Percentiles rank a stretch among this genome's conserved stretches.
These are phyloP conservation scores for Naganishia antarctica DNA, from an alignment of 768 basidiomycete genomes.

Conservation along the genomic window DNA sequence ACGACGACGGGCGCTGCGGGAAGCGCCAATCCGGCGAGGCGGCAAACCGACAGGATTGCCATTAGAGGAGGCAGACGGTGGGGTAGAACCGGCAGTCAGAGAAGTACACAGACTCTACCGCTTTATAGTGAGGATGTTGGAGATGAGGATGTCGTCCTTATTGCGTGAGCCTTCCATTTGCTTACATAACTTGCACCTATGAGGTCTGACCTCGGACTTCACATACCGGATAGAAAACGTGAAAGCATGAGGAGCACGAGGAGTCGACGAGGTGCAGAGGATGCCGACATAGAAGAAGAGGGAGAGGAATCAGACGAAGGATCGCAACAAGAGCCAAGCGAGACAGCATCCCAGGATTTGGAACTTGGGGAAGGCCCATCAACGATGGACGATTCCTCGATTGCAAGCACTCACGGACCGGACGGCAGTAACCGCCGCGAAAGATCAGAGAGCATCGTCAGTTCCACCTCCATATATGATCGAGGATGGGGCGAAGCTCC, in stretches of 20 bases:
- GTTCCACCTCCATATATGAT: conserved; percentile 15
- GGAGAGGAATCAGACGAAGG: conserved; percentile 10
- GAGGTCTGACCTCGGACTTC: no score
- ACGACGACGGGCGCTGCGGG: neutral
- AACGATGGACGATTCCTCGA: neutral
- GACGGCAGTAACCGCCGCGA: neutral
- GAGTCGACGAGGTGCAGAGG: conserved; percentile 2
- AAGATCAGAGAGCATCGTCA: conserved; percentile 3
- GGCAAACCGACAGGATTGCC: conserved; percentile 9
- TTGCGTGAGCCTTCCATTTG: conserved; percentile 11
- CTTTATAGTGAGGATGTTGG: conserved; percentile 28
- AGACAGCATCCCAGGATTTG: neutral
- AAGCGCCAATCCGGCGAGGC: neutral
- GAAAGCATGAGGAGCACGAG: conserved; percentile 24
- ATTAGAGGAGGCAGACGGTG: conserved; percentile 27
- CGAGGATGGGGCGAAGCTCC: conserved; percentile 27
- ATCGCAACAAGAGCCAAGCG: conserved; percentile 4
- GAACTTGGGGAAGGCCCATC: neutral
- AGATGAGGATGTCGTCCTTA: conserved; percentile 29
- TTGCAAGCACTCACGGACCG: neutral
- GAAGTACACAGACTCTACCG: conserved; percentile 26
- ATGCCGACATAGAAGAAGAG: conserved; percentile 19
- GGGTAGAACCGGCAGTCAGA: conserved; percentile 27
- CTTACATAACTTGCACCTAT: no score
- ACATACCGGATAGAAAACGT: conserved; percentile 11